These are phyloP conservation scores for Chlorella sorokiniana DNA, from an alignment of 139 green algal genomes.

Conservation along the genomic window DNA sequence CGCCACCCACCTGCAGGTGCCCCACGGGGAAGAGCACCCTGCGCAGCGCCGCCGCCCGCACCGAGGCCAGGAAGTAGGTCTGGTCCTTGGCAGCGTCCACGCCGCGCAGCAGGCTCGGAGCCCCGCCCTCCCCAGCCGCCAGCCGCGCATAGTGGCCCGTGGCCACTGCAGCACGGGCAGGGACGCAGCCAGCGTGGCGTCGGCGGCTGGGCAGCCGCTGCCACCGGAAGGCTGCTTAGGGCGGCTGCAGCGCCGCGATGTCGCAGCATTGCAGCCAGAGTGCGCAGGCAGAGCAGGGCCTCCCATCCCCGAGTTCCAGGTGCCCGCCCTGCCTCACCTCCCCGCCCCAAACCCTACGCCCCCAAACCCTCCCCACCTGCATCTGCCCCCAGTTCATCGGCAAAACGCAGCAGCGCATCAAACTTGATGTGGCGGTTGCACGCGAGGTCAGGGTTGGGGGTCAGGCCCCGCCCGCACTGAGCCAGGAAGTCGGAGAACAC, in stretches of 20 bases:
- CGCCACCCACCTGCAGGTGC: constrained; percentile 27
- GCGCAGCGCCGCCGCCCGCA: constrained; percentile 48
- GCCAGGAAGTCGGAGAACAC: constrained; percentile 79
- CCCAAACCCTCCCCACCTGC: constrained; percentile 7
- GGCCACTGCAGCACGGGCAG: constrained; percentile 50
- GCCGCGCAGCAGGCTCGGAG: constrained; percentile 58
- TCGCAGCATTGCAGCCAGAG: no score
- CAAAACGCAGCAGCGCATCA: constrained; percentile 63
- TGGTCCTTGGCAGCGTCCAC: constrained; percentile 76
- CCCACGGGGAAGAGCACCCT: constrained; percentile 63
- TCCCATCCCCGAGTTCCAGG: no score
- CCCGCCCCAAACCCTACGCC: no score
- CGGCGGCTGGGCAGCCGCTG: no score
- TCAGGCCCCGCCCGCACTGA: constrained; percentile 59
- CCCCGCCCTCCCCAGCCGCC: not conserved
- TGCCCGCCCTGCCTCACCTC: not conserved
- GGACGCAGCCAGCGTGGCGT: not conserved
- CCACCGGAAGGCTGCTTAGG: no score
- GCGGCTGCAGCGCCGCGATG: no score
- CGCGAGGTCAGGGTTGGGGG: constrained; percentile 85
- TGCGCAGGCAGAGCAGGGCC: no score
- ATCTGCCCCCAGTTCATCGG: constrained; percentile 47
- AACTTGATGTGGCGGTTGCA: constrained; percentile 92
- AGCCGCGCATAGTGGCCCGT: constrained; percentile 83
- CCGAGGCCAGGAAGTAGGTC: constrained; percentile 78